Conservation (phyloP, 768 basidiomycete genomes). For the Boletus barrowsii region DNA sequence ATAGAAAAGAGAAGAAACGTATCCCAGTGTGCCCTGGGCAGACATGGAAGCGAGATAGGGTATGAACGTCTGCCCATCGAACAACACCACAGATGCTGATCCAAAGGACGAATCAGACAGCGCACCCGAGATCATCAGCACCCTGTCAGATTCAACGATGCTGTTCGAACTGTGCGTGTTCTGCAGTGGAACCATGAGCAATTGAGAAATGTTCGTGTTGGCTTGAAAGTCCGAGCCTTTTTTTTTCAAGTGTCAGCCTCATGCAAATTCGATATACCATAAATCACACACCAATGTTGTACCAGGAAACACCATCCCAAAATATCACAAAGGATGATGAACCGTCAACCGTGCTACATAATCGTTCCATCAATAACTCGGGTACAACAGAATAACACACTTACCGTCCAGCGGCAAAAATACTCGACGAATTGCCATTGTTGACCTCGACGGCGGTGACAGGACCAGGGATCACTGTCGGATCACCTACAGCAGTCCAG, state of each 20-base stretch:
- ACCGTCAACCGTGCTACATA: slow-evolving; percentile 51
- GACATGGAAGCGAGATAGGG: slow-evolving; percentile 78
- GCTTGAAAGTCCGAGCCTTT: slow-evolving; percentile 55
- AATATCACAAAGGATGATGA: slow-evolving; percentile 69
- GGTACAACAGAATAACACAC: slow-evolving; percentile 22
- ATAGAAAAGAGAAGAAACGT: slow-evolving; percentile 76
- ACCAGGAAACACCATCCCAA: slow-evolving; percentile 85
- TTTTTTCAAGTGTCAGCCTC: slow-evolving; percentile 24
- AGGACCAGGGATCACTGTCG: slow-evolving; percentile 74
- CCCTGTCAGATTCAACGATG: slow-evolving; percentile 78
- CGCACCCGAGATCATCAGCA: slow-evolving; percentile 85
- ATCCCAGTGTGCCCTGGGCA: slow-evolving; percentile 63
- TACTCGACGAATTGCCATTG: slow-evolving; percentile 70
- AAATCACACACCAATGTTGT: slow-evolving; percentile 48
- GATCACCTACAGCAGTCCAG: slow-evolving; percentile 69
- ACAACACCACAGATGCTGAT: slow-evolving; percentile 80
- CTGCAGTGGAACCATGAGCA: slow-evolving; percentile 87
- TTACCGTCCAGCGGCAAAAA: slow-evolving; percentile 88
- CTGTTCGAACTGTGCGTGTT: slow-evolving; percentile 68
- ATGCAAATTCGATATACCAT: background rate
- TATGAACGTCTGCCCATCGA: slow-evolving; percentile 76
- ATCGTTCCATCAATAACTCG: background rate
- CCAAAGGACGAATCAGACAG: slow-evolving; percentile 69
- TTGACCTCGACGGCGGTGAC: slow-evolving; percentile 88
- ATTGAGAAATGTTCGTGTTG: slow-evolving; percentile 69